Evolutionary conservation across 2,329 filamentous ascomycete species (phyloP).

Genomic region (Albifimbria verrucaria): DNA sequence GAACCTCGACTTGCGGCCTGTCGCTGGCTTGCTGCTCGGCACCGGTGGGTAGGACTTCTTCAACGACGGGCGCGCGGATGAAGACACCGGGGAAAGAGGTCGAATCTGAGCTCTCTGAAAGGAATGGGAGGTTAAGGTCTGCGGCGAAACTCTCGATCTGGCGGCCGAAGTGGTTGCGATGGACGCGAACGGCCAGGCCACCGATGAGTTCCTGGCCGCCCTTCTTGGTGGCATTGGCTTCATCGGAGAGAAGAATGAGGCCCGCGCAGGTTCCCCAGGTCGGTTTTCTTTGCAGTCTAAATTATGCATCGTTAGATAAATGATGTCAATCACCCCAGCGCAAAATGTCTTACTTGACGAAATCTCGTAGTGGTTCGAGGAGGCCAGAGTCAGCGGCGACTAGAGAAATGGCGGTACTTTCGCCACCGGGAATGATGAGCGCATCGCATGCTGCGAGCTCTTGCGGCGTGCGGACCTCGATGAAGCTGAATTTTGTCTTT

Average conservation of each 20-base stretch:
- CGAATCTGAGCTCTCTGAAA: conserved; percentile 35
- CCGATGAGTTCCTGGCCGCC: conserved; percentile 93
- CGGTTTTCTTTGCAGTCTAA: conserved; percentile 71
- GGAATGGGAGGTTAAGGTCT: conserved; percentile 68
- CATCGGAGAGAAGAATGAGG: conserved; percentile 83
- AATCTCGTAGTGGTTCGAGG: conserved; percentile 79
- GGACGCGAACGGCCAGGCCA: conserved; percentile 84
- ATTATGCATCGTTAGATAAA: no score
- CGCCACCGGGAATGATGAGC: conserved; percentile 87
- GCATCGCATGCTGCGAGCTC: conserved; percentile 74
- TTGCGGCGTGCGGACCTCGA: conserved; percentile 73
- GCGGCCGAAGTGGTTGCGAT: conserved; percentile 91
- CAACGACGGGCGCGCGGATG: conserved; percentile 90
- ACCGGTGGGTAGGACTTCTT: conserved; percentile 60
- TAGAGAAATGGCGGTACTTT: conserved; percentile 90
- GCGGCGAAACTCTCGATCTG: conserved; percentile 91
- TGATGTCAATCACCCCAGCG: no score
- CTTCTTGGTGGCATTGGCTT: conserved; percentile 83
- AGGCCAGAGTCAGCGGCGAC: conserved; percentile 79
- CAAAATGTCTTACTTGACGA: conserved; percentile 70
- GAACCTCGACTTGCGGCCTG: conserved; percentile 40
- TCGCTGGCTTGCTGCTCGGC: conserved; percentile 25
- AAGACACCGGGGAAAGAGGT: conserved; percentile 74
- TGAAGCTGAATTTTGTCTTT: conserved; percentile 53
- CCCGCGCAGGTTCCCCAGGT: conserved; percentile 97